Conservation (phyloP, 2,329 filamentous ascomycete genomes). For the Anisogramma anomala region DNA sequence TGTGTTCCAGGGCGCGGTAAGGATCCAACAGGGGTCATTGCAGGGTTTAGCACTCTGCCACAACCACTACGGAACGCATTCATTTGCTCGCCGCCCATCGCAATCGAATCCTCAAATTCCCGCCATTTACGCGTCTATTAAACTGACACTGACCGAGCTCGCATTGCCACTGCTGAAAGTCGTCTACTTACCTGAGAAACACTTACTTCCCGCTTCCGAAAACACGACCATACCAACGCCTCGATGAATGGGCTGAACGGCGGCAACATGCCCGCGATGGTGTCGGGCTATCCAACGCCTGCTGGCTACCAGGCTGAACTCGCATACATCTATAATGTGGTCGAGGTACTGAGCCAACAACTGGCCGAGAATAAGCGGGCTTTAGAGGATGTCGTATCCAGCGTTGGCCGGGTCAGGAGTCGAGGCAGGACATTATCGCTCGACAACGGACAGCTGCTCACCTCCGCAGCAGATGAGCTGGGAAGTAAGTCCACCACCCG, state of each 20-base stretch:
- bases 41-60: too few species aligned
- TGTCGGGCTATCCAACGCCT: slow-evolving; percentile 44
- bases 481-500: slow-evolving; percentile 32
- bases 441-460: slow-evolving; percentile 47
- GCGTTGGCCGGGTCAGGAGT: slow-evolving; percentile 48
- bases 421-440: slow-evolving; percentile 40
- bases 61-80: too few species aligned
- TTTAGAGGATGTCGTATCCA: slow-evolving; percentile 53
- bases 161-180: too few species aligned
- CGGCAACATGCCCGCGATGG: slow-evolving; percentile 32
- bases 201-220: neutral
- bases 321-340: slow-evolving; percentile 57
- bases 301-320: slow-evolving; percentile 57
- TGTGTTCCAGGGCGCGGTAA: too few species aligned
- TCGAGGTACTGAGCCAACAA: slow-evolving; percentile 53
- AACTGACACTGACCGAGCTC: too few species aligned
- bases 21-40: too few species aligned
- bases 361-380: slow-evolving; percentile 49
- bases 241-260: slow-evolving; percentile 41
- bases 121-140: too few species aligned
- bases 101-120: too few species aligned
- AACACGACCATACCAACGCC: neutral
- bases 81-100: too few species aligned
- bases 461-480: slow-evolving; percentile 43
- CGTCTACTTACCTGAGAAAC: neutral